Percentiles rank a stretch among this genome's conserved stretches.
These are phyloP conservation scores for Lithospermum erythrorhizon DNA, from an alignment of 257 asterid genomes.

Conservation along the genomic window DNA sequence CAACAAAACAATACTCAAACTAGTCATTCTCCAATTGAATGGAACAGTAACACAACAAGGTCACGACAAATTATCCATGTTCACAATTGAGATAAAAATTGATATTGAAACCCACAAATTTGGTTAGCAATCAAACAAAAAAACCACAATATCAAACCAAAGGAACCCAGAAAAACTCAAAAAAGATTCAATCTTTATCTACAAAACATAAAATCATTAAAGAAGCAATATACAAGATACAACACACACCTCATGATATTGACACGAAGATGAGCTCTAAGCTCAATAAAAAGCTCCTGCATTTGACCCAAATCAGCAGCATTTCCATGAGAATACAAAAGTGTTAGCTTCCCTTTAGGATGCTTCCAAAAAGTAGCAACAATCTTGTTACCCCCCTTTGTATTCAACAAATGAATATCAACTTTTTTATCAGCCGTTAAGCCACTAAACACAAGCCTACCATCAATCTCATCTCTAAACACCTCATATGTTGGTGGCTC, in stretches of 20 bases:
- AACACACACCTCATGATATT: constrained; percentile 75
- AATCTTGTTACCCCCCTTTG: constrained; percentile 68
- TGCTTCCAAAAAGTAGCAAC: constrained; percentile 96
- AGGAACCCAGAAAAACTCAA: not conserved
- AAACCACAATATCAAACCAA: not conserved
- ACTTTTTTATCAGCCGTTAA: constrained; percentile 76
- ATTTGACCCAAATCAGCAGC: constrained; percentile 99
- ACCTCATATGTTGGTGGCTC: constrained; percentile 97
- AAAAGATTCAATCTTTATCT: constrained; percentile 7
- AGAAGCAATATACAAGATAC: constrained; percentile 7
- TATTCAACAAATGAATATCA: constrained; percentile 69
- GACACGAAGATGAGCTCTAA: constrained; percentile 96
- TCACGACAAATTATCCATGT: not conserved
- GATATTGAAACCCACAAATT: not conserved
- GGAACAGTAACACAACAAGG: not conserved
- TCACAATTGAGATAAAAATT: not conserved
- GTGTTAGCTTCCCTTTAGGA: constrained; percentile 67
- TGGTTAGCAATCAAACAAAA: not conserved
- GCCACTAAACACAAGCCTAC: constrained; percentile 65
- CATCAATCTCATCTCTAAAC: constrained; percentile 48
- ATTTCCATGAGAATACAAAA: constrained; percentile 94
- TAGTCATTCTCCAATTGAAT: not conserved
- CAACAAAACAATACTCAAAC: not conserved
- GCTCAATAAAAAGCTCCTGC: constrained; percentile 92
- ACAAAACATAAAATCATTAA: constrained; percentile 5